Evolutionary conservation across 805 yeast genomes (phyloP), one percentile per base, ranked within the genome.

Genomic region (Kregervanrija delftensis): DNA sequence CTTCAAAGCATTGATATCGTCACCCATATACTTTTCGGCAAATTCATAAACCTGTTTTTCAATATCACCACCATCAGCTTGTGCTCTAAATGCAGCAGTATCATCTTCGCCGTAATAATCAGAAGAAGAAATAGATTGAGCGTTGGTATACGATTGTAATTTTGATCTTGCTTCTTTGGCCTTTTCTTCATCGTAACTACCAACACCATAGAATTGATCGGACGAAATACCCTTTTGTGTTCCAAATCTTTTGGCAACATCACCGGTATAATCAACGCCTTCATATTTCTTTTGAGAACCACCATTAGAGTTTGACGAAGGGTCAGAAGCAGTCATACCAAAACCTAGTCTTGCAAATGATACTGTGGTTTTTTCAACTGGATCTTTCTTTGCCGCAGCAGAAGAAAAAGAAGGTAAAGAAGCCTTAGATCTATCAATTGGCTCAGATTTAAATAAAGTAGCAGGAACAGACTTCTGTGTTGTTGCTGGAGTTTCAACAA

Each of bases 211-310:
- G 58, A 77, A 79, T 68, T 90, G 95, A 66, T 93, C 98, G 2
- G 97, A 90, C 0, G 98, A 93, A 51, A 93, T 93, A 40, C 90
- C 96, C 74, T 87, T 91, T 63, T 90, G 96, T 35, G 69, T 70
- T 45, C 97, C 97, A 61, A 76, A 93, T 68, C 88, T 86, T 57
- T 70, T 72, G 34, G 77, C 79, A 30, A 85, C 85, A 52, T 81
- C 82, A 33, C 93, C 93, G 1, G 88, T 79, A 61, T 84, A 84
- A 54, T 73, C 72, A 44, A 62, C 55, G 43, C 58, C 62, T 35
- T 70, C 63, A 31, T 57, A 51, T 43, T 53, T 59, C 46, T 57
- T 60, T 32, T 49, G 56, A 5, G 53, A 35, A 15, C 31, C 33
- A 3, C 38, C 6, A 5, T 39, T 16, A 12, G 53, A 13, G 30